Evolutionary conservation across 2,329 filamentous ascomycete genomes (phyloP).

Genomic region (Paecilomyces fulvus): DNA sequence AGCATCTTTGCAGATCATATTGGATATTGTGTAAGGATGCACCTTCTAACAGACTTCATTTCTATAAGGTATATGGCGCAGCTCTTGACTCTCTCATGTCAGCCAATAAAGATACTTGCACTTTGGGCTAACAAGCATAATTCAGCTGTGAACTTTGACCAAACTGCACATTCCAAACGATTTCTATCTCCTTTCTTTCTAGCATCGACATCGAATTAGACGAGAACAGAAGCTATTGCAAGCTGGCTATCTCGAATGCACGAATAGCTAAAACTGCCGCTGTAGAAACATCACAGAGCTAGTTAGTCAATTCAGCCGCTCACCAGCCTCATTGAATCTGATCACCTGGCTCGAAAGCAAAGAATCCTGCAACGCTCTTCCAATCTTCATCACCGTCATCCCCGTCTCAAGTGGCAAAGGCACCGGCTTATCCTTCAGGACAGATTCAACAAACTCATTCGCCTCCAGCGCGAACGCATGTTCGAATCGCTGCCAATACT

Average conservation of each 20-base stretch:
- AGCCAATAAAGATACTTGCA: too few species aligned
- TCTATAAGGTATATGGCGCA: too few species aligned
- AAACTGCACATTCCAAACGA: too few species aligned
- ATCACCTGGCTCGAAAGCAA: background rate
- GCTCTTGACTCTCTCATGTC: too few species aligned
- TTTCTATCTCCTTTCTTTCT: background rate
- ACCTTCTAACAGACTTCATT: too few species aligned
- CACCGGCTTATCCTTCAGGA: conserved; percentile 5
- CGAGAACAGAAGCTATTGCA: background rate
- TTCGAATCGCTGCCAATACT: conserved; percentile 19
- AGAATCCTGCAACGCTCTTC: conserved; percentile 8
- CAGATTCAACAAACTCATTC: conserved; percentile 13
- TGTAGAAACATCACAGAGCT: background rate
- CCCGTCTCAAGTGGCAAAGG: conserved; percentile 1
- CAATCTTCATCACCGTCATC: conserved; percentile 1
- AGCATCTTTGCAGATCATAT: too few species aligned
- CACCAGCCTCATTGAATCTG: background rate
- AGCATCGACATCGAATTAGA: background rate
- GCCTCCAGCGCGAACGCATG: conserved; percentile 19
- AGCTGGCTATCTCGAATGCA: background rate
- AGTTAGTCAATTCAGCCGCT: background rate
- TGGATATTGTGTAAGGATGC: too few species aligned
- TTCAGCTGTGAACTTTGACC: too few species aligned
- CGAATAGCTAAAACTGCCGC: background rate
- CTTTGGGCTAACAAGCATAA: too few species aligned